Base-by-base conservation (phyloP, 768 basidiomycete genomes). In the Nevesoporus exiguus region DNA sequence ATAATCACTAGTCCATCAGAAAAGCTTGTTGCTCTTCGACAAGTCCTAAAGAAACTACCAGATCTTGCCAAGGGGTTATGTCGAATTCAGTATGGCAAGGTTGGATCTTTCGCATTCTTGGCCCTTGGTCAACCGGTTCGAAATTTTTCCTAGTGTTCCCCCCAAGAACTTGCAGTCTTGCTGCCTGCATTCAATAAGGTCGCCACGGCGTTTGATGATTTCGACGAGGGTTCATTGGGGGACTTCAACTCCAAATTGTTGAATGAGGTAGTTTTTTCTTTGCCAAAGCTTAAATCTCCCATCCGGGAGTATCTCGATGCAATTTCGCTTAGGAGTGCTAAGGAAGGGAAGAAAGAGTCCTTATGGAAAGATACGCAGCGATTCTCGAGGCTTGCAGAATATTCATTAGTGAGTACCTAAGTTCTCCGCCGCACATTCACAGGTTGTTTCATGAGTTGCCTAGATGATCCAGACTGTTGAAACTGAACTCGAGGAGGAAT, bases 11-110 rank as follows among this genome's bases (percentile, higher is more conserved):
- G 83, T 60, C 69, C 76, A 15, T 86, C 84, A 0, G 81, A 83
- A 15, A 77, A 77, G 40, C 73, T 95, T 39, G 79, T 81, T 33
- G 79, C 77, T 31, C 77, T 96, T n/a, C 82, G 88, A 17, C 77
- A 81, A 33, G 66, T 82, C n/a, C 74, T 96, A 51, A 84, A 73
- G 64, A 80, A 80, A 31, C 76, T 93, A n/a, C 93, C 94, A 0
- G 94, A 98, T 67, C 81, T 98, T 43, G 84, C 88, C 0, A 87
- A 82, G 65, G 96, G 96, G 0, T 73, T 98, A 15, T 88, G 85
- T 56, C 77, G 93, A 29, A 88, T 98, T 30, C 92, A 95, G 64
- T 96, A 96, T 61, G 90, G 93, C 44, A 90, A 93, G 75, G 92
- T 93, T 59, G 59, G 75, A 24, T 47, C 8, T 45, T 59, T 10